These are phyloP conservation scores for Fusarium sp. DNA, from an alignment of 2,329 filamentous ascomycete genomes.

Conservation along the genomic window DNA sequence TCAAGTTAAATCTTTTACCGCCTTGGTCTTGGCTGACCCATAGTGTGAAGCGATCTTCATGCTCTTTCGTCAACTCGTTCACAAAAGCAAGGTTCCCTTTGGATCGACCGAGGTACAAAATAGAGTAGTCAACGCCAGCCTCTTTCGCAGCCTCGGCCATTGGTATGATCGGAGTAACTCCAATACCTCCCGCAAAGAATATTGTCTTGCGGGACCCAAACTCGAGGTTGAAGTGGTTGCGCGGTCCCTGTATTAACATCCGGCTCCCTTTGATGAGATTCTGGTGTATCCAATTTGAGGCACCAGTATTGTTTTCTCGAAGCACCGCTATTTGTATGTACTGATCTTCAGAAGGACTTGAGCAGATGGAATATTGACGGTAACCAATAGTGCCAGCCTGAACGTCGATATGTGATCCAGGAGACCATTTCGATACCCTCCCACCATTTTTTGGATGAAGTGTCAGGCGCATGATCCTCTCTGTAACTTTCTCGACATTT, in stretches of 20 bases:
- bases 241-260: neutral
- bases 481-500: neutral
- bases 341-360: neutral
- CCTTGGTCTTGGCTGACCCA: neutral
- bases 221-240: neutral
- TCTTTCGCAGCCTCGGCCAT: neutral
- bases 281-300: neutral
- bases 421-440: neutral
- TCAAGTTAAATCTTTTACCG: neutral
- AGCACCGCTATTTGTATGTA: neutral
- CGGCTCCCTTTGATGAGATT: neutral
- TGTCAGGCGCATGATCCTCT: neutral
- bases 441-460: neutral
- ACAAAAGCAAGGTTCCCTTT: neutral
- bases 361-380: neutral
- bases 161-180: neutral
- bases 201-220: neutral
- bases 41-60: neutral
- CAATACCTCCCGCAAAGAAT: neutral
- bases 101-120: neutral
- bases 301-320: neutral
- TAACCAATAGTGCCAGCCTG: neutral
- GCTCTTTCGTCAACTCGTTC: neutral
- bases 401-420: neutral
- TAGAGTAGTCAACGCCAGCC: neutral